phyloP scores from a whole-genome alignment of 2,329 filamentous ascomycete genomes.

The Apiospora sp. region DNA sequence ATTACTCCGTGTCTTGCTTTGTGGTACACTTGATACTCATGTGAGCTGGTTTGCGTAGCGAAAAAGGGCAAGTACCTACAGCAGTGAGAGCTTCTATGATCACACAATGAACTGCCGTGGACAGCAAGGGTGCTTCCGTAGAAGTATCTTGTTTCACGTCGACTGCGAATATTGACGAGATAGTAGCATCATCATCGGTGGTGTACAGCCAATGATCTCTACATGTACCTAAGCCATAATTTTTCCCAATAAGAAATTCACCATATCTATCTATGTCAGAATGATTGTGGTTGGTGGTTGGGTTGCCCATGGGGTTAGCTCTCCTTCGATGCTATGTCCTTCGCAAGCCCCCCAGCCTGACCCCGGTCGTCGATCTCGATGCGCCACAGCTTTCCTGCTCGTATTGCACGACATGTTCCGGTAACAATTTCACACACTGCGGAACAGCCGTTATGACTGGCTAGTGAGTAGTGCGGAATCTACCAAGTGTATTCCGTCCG shows the following conservation, averaged over 20 bases:
- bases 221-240: background rate
- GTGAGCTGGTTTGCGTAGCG: background rate
- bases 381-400: conserved; percentile 13
- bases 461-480: background rate
- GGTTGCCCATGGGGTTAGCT: conserved; percentile 4
- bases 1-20: background rate
- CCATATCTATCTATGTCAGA: background rate
- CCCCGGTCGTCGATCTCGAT: conserved; percentile 22
- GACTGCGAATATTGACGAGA: background rate
- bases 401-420: conserved; percentile 7
- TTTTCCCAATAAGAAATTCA: background rate
- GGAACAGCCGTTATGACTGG: background rate
- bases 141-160: background rate
- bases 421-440: background rate
- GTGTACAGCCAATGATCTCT: background rate
- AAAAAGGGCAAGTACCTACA: background rate
- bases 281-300: background rate
- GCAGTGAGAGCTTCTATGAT: background rate
- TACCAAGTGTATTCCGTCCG: conserved; percentile 1
- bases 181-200: background rate
- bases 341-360: background rate
- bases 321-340: background rate
- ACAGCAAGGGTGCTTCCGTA: background rate
- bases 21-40: background rate
- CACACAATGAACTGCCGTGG: background rate